Evolutionary conservation across 2,329 filamentous ascomycete species (phyloP), one percentile per base, ranked within the genome.

Genomic region (Fusarium armeniacum): DNA sequence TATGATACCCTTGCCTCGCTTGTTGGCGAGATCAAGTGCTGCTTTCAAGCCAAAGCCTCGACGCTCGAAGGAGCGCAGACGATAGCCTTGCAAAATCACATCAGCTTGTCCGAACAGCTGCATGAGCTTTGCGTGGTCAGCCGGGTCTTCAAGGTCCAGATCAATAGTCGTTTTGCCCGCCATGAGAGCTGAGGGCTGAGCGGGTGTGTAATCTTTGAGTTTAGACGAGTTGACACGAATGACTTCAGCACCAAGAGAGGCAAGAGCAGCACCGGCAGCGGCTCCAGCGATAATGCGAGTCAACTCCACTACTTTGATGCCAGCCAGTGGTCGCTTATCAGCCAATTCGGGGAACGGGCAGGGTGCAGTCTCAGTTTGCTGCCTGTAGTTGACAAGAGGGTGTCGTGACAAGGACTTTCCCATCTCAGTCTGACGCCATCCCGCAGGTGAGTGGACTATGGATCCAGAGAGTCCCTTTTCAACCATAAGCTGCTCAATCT

Each of bases 401-500:
- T 53, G 36, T 9, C 35, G 35, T 36, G 35, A 36, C 16, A 36
- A 28, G 22, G 40, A 36, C 15, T 35, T 52, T 24, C 36, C 55
- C 55, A 58, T 58, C 1, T 38, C 20, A 2, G 55, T 53, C 15
- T 58, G 18, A 8, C 26, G 22, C 55, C 46, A 58, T 30, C 36
- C 55, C 5, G 8, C 28, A 0, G 55, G 46, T 2, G 36, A 43
- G 2, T 52, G 33, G 2, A 38, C 50, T 3, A 58, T 58, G 13
- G 36, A 53, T 22, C 55, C 55, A 5, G 36, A 58, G 3, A 58
- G 55, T 8, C 55, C 55, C 9, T 35, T 58, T 26, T 56, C 46
- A 3, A 58, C 36, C 10, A 53, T 18, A 5, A 53, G 30, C n/a
- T 53, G 51, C 22, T 58, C 55, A 0, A 58, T 15, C 11, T 58